Evolutionary conservation across 2,329 filamentous ascomycete genomes (phyloP), one percentile per base, ranked within the genome.

Genomic region (Dactylonectria estremocensis): DNA sequence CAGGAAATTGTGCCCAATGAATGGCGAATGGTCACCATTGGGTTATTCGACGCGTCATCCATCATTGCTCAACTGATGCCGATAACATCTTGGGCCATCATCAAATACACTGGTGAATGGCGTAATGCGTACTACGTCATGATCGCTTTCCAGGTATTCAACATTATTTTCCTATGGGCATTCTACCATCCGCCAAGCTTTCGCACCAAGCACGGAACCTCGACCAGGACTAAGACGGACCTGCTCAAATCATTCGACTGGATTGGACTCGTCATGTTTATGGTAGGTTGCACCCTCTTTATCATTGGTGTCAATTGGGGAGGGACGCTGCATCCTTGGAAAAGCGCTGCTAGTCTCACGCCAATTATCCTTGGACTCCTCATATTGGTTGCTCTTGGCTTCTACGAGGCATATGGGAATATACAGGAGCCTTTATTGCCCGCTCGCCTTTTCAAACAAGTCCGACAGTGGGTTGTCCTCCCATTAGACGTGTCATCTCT

Each of bases 1-100:
- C 40, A 81, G 72, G 81, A 82, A 70, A 78, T 81, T 31, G 77
- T 83, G 31, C 81, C 81, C 9, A 81, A 78, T 63, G 75, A 74
- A 37, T 80, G 79, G 64, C 74, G 81, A n/a, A 77, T 82, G 65
- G 74, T 78, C 22, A 80, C 79, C 4, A 80, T 82, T 49, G 80
- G 80, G 2, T 7, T 67, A 8, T 67, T 67, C 24, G 64, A 67
- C 22, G 64, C 60, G 14, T 67, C 64, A 2, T 63, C 64, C 7
- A 64, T 67, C 37, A 64, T 67, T 28, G 61, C 64, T 6, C 64
- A 67, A 37, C n/a, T 64, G n/a, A 67, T 67, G 64, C 64, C 64
- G 1, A 33, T 67, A 37, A 55, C 55, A 2, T 60, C 64, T 3
- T 67, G 64, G 64, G 64, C 53, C 1, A 55, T 67, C 6, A 67